phyloP scores from a whole-genome alignment of 1,284 basidiomycete species.

The Ustilago nuda region DNA sequence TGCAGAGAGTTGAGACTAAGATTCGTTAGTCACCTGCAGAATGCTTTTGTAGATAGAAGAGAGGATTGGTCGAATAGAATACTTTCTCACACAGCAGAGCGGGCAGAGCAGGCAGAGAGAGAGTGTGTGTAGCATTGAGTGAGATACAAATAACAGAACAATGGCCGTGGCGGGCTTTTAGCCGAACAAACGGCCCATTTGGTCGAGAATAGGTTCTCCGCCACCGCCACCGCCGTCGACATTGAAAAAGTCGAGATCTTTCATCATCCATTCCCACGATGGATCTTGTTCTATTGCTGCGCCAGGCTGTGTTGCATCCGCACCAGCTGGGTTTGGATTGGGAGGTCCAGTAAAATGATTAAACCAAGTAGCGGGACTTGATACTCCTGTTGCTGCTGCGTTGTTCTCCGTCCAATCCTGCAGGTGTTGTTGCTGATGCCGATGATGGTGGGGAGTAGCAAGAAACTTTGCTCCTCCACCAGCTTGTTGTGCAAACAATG shows the following conservation, averaged over 20 bases:
- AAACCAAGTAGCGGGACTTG: slow-evolving; percentile 25
- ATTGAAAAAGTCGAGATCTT: slow-evolving; percentile 36
- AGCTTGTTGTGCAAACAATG: not conserved
- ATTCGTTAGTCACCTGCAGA: slow-evolving; percentile 22
- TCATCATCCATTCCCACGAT: slow-evolving; percentile 51
- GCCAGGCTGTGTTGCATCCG: not conserved
- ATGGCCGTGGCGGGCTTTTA: not conserved
- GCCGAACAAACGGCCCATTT: slow-evolving; percentile 41
- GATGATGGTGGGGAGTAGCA: slow-evolving; percentile 8
- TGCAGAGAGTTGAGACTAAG: slow-evolving; percentile 45
- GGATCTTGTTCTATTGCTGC: slow-evolving; percentile 19
- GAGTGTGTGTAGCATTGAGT: not conserved
- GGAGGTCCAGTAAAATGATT: not conserved
- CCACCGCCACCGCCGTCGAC: slow-evolving; percentile 45
- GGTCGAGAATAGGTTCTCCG: slow-evolving; percentile 48
- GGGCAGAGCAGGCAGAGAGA: too few species aligned
- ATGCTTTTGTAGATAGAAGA: not conserved
- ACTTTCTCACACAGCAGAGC: not conserved
- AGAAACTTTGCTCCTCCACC: not conserved
- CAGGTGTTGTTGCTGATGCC: not conserved
- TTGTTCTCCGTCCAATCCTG: not conserved
- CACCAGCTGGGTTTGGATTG: not conserved
- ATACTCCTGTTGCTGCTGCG: not conserved
- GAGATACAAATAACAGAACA: too few species aligned
- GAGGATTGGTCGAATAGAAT: not conserved